Evolutionary conservation across 805 yeast genomes (phyloP).

Genomic region (Ogataea paraovalis): DNA sequence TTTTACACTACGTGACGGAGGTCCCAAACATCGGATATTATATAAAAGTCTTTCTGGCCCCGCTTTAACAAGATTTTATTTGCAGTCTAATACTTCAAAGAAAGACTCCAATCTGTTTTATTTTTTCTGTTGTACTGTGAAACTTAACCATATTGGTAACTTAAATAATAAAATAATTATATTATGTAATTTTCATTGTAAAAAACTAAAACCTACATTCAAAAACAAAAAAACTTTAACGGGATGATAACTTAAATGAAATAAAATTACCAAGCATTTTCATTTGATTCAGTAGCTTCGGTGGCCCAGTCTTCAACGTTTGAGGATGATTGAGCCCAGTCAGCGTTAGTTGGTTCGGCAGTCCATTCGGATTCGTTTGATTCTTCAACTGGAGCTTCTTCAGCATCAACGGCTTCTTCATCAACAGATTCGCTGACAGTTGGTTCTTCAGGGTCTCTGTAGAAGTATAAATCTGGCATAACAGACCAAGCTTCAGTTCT

Average conservation of each 20-base stretch:
- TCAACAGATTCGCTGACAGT: conserved; percentile 61
- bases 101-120: too few species aligned
- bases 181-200: neutral
- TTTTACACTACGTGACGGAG: too few species aligned
- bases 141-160: neutral
- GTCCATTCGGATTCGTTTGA: conserved; percentile 54
- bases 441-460: conserved; percentile 99
- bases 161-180: conserved; percentile 1
- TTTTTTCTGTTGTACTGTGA: too few species aligned
- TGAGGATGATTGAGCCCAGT: conserved; percentile 66
- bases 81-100: too few species aligned
- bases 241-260: conserved; percentile 7
- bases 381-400: conserved; percentile 66
- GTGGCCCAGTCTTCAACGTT: conserved; percentile 48
- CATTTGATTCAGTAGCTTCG: conserved; percentile 60
- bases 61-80: too few species aligned
- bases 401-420: conserved; percentile 62
- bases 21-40: too few species aligned
- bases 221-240: conserved; percentile 3
- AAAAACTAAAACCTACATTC: conserved; percentile 2
- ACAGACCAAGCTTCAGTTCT: conserved; percentile 97
- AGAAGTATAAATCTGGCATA: conserved; percentile 99
- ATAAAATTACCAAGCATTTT: conserved; percentile 32
- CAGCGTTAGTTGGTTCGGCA: conserved; percentile 61
- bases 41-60: too few species aligned